Evolutionary conservation across 2,329 filamentous ascomycete species (phyloP), one percentile per base, ranked within the genome.

Genomic region (Cylindrodendrum hubeiense): DNA sequence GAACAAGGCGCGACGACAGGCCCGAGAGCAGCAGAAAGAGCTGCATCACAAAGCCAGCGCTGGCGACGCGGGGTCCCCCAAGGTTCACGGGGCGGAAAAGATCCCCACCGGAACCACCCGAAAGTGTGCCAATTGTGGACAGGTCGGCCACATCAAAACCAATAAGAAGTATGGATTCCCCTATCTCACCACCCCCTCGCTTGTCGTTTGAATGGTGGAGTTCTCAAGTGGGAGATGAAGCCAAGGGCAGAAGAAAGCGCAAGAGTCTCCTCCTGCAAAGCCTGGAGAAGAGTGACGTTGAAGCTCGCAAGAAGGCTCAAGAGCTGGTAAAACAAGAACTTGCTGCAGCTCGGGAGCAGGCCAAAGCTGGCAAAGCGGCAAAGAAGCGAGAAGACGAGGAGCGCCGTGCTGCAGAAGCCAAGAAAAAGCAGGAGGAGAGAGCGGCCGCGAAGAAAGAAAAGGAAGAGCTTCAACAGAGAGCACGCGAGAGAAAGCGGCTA

Each of bases 71-170:
- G 83, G 78, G 51, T 88, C 87, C 30, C 86, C 87, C 24, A 86
- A 85, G 64, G 73, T 77, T 30, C 70, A 66, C 60, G 76, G 75
- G 24, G 69, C 70, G 53, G 86, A 86, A 76, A 87, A 89, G 75
- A 82, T 85, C 74, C 83, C 84, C 65, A 87, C 83, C 51, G 90
- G 91, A 66, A 97, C 93, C 61, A 91, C 91, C 34, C 88, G 97
- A 74, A 98, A 98, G 83, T 99, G 96, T 82, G 96, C 96, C 71
- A 98, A 98, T 80, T 99, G 96, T 82, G 96, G 96, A 54, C 93
- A 96, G 79, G 92, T 97, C 59, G 96, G 96, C 33, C 96, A 99
- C 77, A 99, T 99, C 85, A 98, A 98, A 82, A 98, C 95, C 51
- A 98, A 98, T 85, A 97, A 98, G 84, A 98, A 98, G 94, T 96